Conservation (phyloP, 306 rosid genomes). For the Ammopiptanthus mongolicus region DNA sequence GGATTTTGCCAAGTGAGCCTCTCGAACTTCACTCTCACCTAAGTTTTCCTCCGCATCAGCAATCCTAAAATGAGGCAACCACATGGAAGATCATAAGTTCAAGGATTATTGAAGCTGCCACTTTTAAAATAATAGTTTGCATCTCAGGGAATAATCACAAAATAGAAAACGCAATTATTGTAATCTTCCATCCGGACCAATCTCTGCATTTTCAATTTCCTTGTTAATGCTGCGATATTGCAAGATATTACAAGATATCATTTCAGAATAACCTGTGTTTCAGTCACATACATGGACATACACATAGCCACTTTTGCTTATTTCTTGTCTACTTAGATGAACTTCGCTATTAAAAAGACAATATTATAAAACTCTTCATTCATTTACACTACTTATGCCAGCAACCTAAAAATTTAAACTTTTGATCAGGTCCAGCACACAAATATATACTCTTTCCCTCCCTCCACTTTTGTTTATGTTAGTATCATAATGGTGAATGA, state of each 20-base stretch:
- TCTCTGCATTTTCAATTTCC: neutral
- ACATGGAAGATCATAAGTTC: slow-evolving; percentile 1
- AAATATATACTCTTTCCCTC: too few species aligned
- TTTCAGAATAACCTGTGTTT: neutral
- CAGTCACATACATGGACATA: neutral
- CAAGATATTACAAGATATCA: too few species aligned
- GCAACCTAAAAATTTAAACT: too few species aligned
- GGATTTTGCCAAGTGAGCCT: slow-evolving; percentile 95
- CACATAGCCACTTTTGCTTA: neutral
- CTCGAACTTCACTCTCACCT: slow-evolving; percentile 98
- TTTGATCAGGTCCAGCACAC: too few species aligned
- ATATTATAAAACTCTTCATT: neutral
- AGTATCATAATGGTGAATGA: neutral
- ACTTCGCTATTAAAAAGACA: neutral
- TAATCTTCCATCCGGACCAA: neutral
- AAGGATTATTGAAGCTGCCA: neutral
- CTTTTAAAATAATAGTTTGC: slow-evolving; percentile 14
- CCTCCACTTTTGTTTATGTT: too few species aligned
- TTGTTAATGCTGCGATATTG: too few species aligned
- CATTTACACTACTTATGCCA: neutral
- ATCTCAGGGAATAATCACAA: slow-evolving; percentile 1
- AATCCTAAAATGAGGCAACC: slow-evolving; percentile 51
- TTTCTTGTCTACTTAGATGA: neutral
- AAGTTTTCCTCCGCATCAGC: slow-evolving; percentile 97
- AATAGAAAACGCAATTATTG: neutral